Evolutionary conservation across 768 basidiomycete genomes (phyloP).

Genomic region (Hericium erinaceus): DNA sequence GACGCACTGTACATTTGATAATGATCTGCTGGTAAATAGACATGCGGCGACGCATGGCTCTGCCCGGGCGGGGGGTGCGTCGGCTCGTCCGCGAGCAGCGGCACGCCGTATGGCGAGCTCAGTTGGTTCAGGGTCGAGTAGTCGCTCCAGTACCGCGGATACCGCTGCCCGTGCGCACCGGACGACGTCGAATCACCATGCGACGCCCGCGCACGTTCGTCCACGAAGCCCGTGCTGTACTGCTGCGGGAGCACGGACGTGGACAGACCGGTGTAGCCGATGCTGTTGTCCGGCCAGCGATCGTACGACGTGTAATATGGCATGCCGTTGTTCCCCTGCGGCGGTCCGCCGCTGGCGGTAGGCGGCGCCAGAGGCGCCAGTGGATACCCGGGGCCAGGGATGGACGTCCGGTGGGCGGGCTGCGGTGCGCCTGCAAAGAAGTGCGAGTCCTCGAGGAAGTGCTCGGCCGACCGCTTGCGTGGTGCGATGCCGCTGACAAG

Average conservation of each 20-base stretch:
- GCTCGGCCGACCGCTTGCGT: conserved; percentile 53
- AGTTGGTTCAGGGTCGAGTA: conserved; percentile 24
- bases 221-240: conserved; percentile 64
- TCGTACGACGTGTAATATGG: conserved; percentile 30
- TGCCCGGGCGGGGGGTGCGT: conserved; percentile 7
- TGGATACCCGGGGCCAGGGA: neutral
- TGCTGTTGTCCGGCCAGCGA: conserved; percentile 32
- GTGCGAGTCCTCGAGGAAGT: conserved; percentile 21
- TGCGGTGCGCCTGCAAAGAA: neutral
- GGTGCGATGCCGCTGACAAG: conserved; percentile 22
- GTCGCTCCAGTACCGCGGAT: conserved; percentile 29
- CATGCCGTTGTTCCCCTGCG: conserved; percentile 1
- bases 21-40: conserved; percentile 10
- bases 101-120: conserved; percentile 22
- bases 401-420: neutral
- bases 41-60: conserved; percentile 5
- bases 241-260: conserved; percentile 68
- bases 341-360: conserved; percentile 10
- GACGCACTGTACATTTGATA: conserved; percentile 11
- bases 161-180: conserved; percentile 19
- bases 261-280: conserved; percentile 39
- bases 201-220: conserved; percentile 26
- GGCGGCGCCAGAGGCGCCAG: conserved; percentile 12
- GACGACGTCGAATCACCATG: conserved; percentile 11
- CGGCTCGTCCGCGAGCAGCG: conserved; percentile 18